These are phyloP conservation scores for Gossypium aridum DNA, from an alignment of 441 rosid species.

Conservation along the genomic window DNA sequence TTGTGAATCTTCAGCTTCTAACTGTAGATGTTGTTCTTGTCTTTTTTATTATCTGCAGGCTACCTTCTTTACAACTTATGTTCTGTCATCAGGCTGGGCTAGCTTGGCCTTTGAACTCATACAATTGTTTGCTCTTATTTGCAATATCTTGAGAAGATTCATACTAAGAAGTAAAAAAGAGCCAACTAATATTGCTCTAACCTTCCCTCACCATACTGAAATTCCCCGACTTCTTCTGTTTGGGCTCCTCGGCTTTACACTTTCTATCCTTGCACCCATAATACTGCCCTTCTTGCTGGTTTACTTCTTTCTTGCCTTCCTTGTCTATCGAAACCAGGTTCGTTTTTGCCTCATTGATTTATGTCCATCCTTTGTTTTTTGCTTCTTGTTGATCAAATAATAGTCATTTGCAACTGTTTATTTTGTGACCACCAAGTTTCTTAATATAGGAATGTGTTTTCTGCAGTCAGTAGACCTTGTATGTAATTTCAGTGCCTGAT, in stretches of 20 bases:
- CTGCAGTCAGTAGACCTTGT: background rate
- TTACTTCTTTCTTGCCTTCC: constrained; percentile 67
- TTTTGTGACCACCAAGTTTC: constrained; percentile 1
- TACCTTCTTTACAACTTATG: constrained; percentile 89
- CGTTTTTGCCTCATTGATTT: constrained; percentile 8
- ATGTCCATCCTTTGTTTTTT: background rate
- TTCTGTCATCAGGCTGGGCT: constrained; percentile 93
- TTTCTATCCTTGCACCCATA: constrained; percentile 77
- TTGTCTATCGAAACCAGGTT: constrained; percentile 90
- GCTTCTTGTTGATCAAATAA: constrained; percentile 4
- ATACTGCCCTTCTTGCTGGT: constrained; percentile 73
- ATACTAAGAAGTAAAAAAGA: constrained; percentile 30
- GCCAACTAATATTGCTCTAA: constrained; percentile 27
- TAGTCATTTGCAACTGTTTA: background rate
- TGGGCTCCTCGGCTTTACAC: constrained; percentile 81
- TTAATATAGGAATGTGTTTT: background rate
- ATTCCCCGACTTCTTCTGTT: constrained; percentile 75
- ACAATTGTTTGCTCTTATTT: constrained; percentile 61
- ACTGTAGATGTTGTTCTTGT: constrained; percentile 10
- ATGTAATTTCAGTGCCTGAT: background rate
- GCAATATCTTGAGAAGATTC: constrained; percentile 30
- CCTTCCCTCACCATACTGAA: constrained; percentile 93
- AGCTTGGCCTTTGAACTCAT: constrained; percentile 75
- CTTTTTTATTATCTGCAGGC: constrained; percentile 47
- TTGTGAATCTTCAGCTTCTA: constrained; percentile 2